These are phyloP conservation scores for Aspergillus sclerotiicarbonarius DNA, from an alignment of 495 filamentous ascomycete species.

Conservation along the genomic window DNA sequence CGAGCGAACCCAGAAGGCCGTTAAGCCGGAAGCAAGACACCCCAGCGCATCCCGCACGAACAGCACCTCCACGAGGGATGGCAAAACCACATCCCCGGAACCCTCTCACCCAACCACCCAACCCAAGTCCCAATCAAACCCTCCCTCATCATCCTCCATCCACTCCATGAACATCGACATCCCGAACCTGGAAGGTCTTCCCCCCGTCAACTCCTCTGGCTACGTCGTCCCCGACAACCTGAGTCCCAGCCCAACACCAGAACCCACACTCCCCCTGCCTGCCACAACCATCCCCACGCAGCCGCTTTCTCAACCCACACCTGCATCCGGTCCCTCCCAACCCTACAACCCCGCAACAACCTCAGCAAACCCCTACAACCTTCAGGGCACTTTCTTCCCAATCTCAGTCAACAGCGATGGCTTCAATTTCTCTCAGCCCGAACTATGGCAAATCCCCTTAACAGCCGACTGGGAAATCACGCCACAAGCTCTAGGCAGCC, in stretches of 20 bases:
- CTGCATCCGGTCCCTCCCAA: conserved; percentile 8
- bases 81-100: conserved; percentile 9
- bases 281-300: conserved; percentile 12
- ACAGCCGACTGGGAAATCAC: conserved; percentile 39
- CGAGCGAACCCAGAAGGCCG: conserved; percentile 80
- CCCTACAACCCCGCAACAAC: conserved; percentile 8
- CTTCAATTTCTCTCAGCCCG: conserved; percentile 25
- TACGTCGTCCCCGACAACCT: conserved; percentile 40
- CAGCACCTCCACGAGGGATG: conserved; percentile 12
- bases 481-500: conserved; percentile 27
- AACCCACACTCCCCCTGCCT: not conserved
- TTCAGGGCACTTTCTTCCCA: conserved; percentile 24
- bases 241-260: not conserved
- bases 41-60: conserved; percentile 7
- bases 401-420: conserved; percentile 20
- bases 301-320: conserved; percentile 1
- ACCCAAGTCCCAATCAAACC: not conserved
- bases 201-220: conserved; percentile 38
- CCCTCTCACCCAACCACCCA: conserved; percentile 1
- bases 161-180: conserved; percentile 21
- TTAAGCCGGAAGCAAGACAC: conserved; percentile 6
- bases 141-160: not conserved
- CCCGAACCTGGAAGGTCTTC: conserved; percentile 38
- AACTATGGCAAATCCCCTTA: conserved; percentile 40
- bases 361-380: conserved; percentile 10